Percentiles rank a stretch among this genome's conserved stretches.
These are phyloP conservation scores for Chlamydomonas schloesseri DNA, from an alignment of 139 green algal species.

Conservation along the genomic window DNA sequence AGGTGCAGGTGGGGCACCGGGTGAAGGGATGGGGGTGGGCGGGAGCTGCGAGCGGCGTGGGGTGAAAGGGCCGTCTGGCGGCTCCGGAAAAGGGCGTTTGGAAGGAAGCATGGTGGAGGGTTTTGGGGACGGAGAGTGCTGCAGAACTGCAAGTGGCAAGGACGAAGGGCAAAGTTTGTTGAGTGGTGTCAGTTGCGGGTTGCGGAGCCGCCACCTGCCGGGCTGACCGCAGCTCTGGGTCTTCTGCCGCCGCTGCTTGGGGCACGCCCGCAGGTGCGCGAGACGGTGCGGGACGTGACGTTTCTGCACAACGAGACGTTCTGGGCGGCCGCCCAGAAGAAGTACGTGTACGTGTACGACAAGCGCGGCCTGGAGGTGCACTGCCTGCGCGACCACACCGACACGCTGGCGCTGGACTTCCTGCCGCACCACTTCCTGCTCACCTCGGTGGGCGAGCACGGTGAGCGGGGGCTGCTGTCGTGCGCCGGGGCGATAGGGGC, in stretches of 20 bases:
- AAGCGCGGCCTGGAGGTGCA: conserved; percentile 97
- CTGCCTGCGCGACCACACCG: conserved; percentile 84
- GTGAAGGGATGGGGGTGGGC: not conserved
- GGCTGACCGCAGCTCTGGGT: too few relatives aligned
- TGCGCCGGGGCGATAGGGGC: not conserved
- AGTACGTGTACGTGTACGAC: conserved; percentile 98
- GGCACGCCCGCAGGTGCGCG: conserved; percentile 76
- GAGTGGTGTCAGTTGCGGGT: too few relatives aligned
- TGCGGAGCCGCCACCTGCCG: too few relatives aligned
- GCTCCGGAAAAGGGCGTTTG: too few relatives aligned
- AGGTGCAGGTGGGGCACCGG: conserved; percentile 84
- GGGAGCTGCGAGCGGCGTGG: too few relatives aligned
- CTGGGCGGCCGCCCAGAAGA: conserved; percentile 95
- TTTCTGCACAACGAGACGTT: conserved; percentile 98
- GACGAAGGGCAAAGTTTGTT: too few relatives aligned
- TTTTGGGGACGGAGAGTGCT: too few relatives aligned
- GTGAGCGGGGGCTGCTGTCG: conserved; percentile 27
- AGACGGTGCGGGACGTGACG: conserved; percentile 87
- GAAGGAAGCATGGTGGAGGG: too few relatives aligned
- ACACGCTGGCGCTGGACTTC: conserved; percentile 84
- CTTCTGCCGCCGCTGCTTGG: too few relatives aligned
- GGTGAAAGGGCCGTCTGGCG: too few relatives aligned
- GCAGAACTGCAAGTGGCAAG: too few relatives aligned
- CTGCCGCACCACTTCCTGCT: conserved; percentile 98
- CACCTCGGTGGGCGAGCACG: conserved; percentile 78